Conservation (phyloP, 2,329 filamentous ascomycete species). For the Sphaerulina musiva region DNA sequence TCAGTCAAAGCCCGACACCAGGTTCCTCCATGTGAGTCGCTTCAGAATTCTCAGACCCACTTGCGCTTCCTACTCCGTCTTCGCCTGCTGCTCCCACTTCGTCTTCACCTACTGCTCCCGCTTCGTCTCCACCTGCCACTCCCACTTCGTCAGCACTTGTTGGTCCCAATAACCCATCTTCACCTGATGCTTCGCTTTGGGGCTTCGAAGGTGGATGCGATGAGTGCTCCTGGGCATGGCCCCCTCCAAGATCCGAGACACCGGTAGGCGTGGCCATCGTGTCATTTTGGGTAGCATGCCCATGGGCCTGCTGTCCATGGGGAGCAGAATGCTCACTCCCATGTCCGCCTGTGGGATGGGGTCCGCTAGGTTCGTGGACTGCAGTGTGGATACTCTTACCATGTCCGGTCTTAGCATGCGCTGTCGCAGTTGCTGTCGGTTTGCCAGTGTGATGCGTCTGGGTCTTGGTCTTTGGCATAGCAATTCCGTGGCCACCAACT, state of each 20-base stretch:
- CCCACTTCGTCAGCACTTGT: too few relatives aligned
- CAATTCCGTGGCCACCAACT: not conserved
- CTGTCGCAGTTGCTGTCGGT: not conserved
- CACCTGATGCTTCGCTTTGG: too few relatives aligned
- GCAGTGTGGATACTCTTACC: not conserved
- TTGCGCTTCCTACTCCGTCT: too few relatives aligned
- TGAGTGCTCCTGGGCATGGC: too few relatives aligned
- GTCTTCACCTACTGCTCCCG: too few relatives aligned
- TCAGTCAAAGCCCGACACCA: too few relatives aligned
- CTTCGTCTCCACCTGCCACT: too few relatives aligned
- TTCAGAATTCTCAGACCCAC: too few relatives aligned
- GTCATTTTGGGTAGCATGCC: not conserved
- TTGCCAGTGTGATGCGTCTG: not conserved
- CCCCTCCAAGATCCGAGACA: not conserved
- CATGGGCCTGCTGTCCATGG: not conserved
- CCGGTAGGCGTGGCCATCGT: not conserved
- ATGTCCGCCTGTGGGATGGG: not conserved
- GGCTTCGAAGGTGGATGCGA: too few relatives aligned
- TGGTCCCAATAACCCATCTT: too few relatives aligned
- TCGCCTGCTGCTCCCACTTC: too few relatives aligned
- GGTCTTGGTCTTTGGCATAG: not conserved
- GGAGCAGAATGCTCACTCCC: not conserved
- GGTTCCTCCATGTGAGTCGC: too few relatives aligned
- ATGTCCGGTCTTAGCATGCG: not conserved
- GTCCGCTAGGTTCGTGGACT: not conserved